Evolutionary conservation across 1,284 basidiomycete genomes (phyloP).

Genomic region (Leucoagaricus sp.): DNA sequence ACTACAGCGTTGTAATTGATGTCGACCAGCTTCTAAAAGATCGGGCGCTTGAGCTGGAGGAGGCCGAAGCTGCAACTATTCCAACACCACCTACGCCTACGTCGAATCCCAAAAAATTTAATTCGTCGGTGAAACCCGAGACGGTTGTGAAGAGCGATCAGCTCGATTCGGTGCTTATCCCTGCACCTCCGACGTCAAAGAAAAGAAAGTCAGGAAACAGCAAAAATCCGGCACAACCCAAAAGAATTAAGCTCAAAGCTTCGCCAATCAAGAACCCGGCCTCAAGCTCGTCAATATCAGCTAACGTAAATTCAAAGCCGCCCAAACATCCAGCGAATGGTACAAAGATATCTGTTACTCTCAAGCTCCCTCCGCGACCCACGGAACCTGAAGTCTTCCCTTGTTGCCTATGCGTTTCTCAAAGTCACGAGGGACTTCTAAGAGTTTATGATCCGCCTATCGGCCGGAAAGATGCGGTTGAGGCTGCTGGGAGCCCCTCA

Average conservation of each 20-base stretch:
- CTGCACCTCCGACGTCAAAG: constrained; percentile 17
- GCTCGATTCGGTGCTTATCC: constrained; percentile 11
- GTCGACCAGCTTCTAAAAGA: constrained; percentile 81
- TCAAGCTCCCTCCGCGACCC: constrained; percentile 65
- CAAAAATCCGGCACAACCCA: constrained; percentile 29
- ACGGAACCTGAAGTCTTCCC: constrained; percentile 60
- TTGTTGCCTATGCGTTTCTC: constrained; percentile 82
- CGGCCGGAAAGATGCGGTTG: constrained; percentile 49
- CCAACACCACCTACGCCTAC: not conserved
- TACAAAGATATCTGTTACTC: constrained; percentile 50
- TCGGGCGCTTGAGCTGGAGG: constrained; percentile 47
- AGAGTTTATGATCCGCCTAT: constrained; percentile 70
- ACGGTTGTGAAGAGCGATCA: constrained; percentile 21
- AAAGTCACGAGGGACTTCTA: constrained; percentile 56
- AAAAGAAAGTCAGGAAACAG: constrained; percentile 38
- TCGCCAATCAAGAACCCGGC: constrained; percentile 24
- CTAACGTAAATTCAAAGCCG: not conserved
- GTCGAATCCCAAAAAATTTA: constrained; percentile 16
- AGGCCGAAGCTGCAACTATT: constrained; percentile 11
- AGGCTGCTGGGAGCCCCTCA: constrained; percentile 44
- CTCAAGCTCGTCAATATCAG: constrained; percentile 16
- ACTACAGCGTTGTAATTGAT: constrained; percentile 82
- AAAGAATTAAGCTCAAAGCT: constrained; percentile 40
- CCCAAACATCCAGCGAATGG: constrained; percentile 18
- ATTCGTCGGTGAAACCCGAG: constrained; percentile 17